Evolutionary conservation across 148 eudicot genomes (phyloP), one percentile per base, ranked within the genome.

Genomic region (Cornus florida): DNA sequence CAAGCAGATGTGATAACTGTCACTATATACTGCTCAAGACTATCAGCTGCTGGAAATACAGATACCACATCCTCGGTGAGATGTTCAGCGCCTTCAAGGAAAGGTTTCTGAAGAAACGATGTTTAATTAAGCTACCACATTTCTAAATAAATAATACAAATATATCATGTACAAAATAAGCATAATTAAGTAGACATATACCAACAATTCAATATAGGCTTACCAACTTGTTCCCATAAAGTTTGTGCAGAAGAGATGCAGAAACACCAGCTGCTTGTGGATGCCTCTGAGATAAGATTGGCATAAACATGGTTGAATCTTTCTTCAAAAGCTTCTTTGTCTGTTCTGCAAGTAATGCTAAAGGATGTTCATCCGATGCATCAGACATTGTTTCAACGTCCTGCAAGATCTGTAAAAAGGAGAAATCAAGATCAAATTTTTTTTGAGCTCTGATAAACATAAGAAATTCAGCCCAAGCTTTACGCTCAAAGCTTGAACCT

Each of bases 21-120:
- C 64, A 91, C 71, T 39, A 89, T 83, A 83, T 91, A 85, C 84
- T 91, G 95, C 83, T 97, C 99, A 82, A 97, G 91, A 83, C 90
- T 89, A 89, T 97, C 93, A 81, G 99, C 98, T 74, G 97, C 98
- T 72, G 98, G 98, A 84, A 92, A 91, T 86, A 97, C 97, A 75
- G 97, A 89, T 83, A 88, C 92, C 56, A 92, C 95, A 87, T 97
- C 99, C 86, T 97, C 99, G 1, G 99, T 97, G 75, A 97, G 92
- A 85, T 97, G 99, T 81, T 97, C 98, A 71, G 91, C 94, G 32
- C 87, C 87, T 64, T 91, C 89, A 74, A 91, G 89, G 77, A 97
- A 97, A 62, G 99, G 99, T 91, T 90, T 97, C 99, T 97, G 88
- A 77, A 83, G 62, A 87, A 56, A 87, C 66, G 53, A 79, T n/a